Percentiles rank a stretch among this genome's conserved stretches.
phyloP scores from a whole-genome alignment of 2,329 filamentous ascomycete genomes.

The Fusarium piperis region DNA sequence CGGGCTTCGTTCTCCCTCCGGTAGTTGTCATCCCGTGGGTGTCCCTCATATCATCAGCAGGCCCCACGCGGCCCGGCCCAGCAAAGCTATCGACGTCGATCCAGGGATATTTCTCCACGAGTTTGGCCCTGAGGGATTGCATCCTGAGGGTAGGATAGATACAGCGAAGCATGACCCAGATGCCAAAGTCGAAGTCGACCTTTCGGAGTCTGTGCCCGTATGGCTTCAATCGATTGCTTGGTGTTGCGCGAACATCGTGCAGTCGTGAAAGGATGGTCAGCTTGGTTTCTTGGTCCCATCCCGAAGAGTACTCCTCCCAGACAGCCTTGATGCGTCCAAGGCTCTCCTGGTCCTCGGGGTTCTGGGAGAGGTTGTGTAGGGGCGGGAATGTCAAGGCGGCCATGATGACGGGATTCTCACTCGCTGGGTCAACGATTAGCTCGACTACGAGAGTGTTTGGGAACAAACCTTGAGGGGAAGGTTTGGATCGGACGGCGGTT shows the following conservation, averaged over 20 bases:
- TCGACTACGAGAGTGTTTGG: background rate
- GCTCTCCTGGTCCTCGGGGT: slow-evolving; percentile 1
- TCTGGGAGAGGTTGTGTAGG: background rate
- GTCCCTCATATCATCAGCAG: background rate
- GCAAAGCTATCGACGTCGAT: background rate
- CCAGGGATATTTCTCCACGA: slow-evolving; percentile 6
- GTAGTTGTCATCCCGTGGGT: background rate
- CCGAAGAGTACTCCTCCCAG: background rate
- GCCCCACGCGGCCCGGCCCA: background rate
- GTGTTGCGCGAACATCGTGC: background rate
- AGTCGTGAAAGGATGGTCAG: background rate
- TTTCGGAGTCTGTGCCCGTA: slow-evolving; percentile 5
- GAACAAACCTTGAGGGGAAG: background rate
- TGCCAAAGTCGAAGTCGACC: slow-evolving; percentile 1
- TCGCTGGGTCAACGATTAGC: background rate
- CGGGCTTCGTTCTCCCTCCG: background rate
- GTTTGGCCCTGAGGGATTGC: background rate
- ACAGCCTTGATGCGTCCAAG: slow-evolving; percentile 1
- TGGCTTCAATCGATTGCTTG: background rate
- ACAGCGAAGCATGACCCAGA: slow-evolving; percentile 12
- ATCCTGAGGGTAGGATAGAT: slow-evolving; percentile 5
- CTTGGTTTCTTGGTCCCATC: slow-evolving; percentile 1
- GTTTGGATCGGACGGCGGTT: background rate
- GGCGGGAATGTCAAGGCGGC: background rate
- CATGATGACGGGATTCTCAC: background rate